Evolutionary conservation across 1,284 basidiomycete species (phyloP).

Genomic region (Tremellales sp.): DNA sequence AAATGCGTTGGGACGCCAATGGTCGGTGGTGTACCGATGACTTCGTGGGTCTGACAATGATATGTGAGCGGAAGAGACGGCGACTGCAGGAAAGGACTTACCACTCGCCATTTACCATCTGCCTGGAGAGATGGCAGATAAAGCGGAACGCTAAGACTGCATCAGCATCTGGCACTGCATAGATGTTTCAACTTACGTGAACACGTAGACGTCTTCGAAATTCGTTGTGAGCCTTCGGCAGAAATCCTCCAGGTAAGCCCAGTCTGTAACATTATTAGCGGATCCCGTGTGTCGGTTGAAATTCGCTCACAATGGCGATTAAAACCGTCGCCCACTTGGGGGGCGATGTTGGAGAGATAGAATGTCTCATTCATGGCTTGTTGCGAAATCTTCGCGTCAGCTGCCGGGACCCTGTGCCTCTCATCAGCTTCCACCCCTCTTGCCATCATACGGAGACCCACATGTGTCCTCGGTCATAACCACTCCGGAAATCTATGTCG

Average conservation of each 20-base stretch:
- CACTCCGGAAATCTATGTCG: slow-evolving; percentile 69
- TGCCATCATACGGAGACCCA: slow-evolving; percentile 7
- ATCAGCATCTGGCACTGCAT: slow-evolving; percentile 1
- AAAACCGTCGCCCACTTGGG: slow-evolving; percentile 96
- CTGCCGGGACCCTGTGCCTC: slow-evolving; percentile 79
- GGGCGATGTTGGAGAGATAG: slow-evolving; percentile 90
- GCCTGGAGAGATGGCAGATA: slow-evolving; percentile 80
- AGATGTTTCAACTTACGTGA: slow-evolving; percentile 60
- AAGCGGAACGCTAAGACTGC: slow-evolving; percentile 64
- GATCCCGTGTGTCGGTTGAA: not conserved
- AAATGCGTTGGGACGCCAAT: slow-evolving; percentile 96
- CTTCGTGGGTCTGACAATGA: slow-evolving; percentile 71
- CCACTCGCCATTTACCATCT: slow-evolving; percentile 92
- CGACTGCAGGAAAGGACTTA: slow-evolving; percentile 51
- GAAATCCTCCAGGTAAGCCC: slow-evolving; percentile 96
- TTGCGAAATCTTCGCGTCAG: slow-evolving; percentile 80
- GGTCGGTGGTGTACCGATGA: slow-evolving; percentile 87
- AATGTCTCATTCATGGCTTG: slow-evolving; percentile 98
- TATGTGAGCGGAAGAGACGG: not conserved
- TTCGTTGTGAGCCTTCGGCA: slow-evolving; percentile 78
- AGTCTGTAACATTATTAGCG: slow-evolving; percentile 57
- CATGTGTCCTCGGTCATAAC: slow-evolving; percentile 98
- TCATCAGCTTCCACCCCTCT: not conserved
- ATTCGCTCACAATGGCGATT: slow-evolving; percentile 80
- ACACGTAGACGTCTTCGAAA: slow-evolving; percentile 93